A percentile compares a stretch with the other conserved stretches of the same genome.
phyloP scores from a whole-genome alignment of 257 asterid species.

The Ehretia macrophylla region DNA sequence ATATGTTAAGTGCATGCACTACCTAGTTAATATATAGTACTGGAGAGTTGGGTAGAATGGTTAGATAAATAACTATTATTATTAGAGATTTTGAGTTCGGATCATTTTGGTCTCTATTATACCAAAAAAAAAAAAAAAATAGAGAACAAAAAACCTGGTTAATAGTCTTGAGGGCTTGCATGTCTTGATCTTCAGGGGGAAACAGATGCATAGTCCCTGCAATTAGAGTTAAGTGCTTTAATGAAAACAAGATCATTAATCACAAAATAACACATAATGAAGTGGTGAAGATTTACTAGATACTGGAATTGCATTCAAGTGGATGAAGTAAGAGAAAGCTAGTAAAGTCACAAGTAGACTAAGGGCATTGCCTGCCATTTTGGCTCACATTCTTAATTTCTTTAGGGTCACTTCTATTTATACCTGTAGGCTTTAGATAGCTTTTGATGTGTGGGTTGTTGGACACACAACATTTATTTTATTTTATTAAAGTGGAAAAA shows the following conservation, averaged over 20 bases:
- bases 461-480: background rate
- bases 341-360: conserved; percentile 13
- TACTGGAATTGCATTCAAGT: conserved; percentile 10
- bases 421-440: background rate
- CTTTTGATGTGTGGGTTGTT: background rate
- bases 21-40: background rate
- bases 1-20: no score
- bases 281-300: conserved; percentile 11
- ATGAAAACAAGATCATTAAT: background rate
- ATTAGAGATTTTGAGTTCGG: no score
- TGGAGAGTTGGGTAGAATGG: no score
- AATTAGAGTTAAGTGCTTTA: background rate
- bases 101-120: no score
- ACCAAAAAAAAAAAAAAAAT: no score
- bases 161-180: conserved; percentile 4
- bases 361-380: conserved; percentile 17
- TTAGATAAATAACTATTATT: no score
- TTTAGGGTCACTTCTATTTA: conserved; percentile 8
- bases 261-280: no score
- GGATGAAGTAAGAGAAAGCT: conserved; percentile 10
- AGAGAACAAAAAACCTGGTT: no score
- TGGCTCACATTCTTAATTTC: background rate
- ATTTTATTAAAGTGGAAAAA: background rate
- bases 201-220: conserved; percentile 8
- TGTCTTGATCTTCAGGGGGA: conserved; percentile 3